Evolutionary conservation across 208 protist genomes (phyloP), one percentile per base, ranked within the genome.

Genomic region (Wallacemonas sp.): DNA sequence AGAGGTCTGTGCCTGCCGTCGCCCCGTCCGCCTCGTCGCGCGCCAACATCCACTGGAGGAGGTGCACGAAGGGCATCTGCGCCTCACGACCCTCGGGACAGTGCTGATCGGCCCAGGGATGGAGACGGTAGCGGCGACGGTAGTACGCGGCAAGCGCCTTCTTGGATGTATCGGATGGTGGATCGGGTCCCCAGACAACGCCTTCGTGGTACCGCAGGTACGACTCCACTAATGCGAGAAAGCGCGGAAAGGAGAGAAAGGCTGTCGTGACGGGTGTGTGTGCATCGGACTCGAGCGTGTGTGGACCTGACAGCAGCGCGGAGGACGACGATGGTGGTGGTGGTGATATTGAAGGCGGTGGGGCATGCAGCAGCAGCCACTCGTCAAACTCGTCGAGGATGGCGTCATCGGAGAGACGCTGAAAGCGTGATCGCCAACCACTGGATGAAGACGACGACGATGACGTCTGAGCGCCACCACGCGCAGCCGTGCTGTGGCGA

Each of bases 11-110:
- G 2, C 16, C 27, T 34, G 21, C 34, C 39, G 9, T 33, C 12
- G 34, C 34, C 8, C 34, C 12, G 34, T 38, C 34, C 8, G 34
- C 34, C n/a, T n/a, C n/a, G 57, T 73, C 58, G 58, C 36, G 19
- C 16, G 66, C 70, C 16, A 76, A 33, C 68, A 94, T 74, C 85
- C 88, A 94, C 46, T 86, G 88, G 32, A 94, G 70, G n/a, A 92
- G 33, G 56, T 92, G 85, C 30, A 92, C 88, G 61, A 86, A 90
- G 11, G 88, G 83, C 75, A 85, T 88, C 64, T 94, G 88, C 62
- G 76, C 71, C 8, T 68, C 73, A 11, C 60, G 72, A 5, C 81
- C 82, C 8, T 74, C 55, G 1, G 88, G 88, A 65, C 88, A 94
- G 69, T 81, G 76, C 17, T 87, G 67, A 36, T 67, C 70, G 52